These are phyloP conservation scores for Cardamine chenopodiifolia DNA, from an alignment of 345 rosid genomes.

Conservation along the genomic window DNA sequence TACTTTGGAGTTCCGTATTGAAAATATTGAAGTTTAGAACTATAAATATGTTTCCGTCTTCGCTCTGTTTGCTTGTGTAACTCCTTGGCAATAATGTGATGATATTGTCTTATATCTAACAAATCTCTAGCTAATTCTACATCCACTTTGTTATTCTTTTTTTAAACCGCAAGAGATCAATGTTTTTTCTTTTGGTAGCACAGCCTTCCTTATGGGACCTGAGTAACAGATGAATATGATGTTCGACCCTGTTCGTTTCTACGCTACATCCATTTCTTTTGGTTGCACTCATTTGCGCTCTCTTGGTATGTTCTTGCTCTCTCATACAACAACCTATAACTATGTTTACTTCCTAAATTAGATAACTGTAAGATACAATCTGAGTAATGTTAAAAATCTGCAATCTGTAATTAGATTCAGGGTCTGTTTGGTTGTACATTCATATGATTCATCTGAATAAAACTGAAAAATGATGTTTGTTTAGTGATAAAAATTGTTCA, in stretches of 20 bases:
- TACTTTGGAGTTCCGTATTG: neutral
- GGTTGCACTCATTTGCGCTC: constrained; percentile 80
- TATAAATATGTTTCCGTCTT: neutral
- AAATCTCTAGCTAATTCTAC: neutral
- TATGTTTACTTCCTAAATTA: neutral
- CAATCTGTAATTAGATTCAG: neutral
- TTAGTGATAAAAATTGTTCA: too few species aligned
- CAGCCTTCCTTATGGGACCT: constrained; percentile 90
- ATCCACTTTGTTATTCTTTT: constrained; percentile 5
- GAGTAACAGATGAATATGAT: constrained; percentile 79
- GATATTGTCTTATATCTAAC: neutral
- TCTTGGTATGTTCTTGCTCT: constrained; percentile 59
- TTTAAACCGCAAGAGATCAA: constrained; percentile 31
- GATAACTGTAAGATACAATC: neutral
- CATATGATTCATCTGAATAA: too few species aligned
- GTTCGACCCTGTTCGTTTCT: constrained; percentile 74
- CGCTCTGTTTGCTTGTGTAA: neutral
- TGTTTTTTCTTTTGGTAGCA: constrained; percentile 68
- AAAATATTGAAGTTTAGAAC: neutral
- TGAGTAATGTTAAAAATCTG: neutral
- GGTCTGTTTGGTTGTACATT: too few species aligned
- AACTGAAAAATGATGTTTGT: too few species aligned
- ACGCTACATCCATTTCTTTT: constrained; percentile 78
- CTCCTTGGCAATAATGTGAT: neutral
- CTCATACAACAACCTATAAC: neutral